Percentiles rank a stretch among this genome's conserved stretches.
These are phyloP conservation scores for Neonectria hederae DNA, from an alignment of 2,329 filamentous ascomycete genomes.

Conservation along the genomic window DNA sequence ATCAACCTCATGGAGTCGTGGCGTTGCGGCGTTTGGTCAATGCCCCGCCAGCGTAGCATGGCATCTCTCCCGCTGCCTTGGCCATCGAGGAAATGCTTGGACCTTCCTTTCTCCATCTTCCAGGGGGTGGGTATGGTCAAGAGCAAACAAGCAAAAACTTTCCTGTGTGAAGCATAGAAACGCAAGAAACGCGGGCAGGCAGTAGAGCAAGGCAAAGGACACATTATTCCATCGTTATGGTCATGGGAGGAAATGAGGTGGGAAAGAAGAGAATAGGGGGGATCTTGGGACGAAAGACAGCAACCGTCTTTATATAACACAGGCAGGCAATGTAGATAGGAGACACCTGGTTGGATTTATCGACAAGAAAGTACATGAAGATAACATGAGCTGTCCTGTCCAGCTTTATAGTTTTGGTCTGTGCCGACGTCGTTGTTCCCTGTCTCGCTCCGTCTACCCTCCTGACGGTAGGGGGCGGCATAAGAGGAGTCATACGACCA, in stretches of 20 bases:
- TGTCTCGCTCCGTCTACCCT: conserved; percentile 26
- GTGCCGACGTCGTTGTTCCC: conserved; percentile 17
- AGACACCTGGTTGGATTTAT: conserved; percentile 36
- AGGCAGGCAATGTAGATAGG: conserved; percentile 40
- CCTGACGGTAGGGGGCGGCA: conserved; percentile 24
- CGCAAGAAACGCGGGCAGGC: conserved; percentile 23
- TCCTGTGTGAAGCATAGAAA: conserved; percentile 28
- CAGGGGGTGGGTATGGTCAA: conserved; percentile 26
- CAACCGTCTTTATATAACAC: conserved; percentile 25
- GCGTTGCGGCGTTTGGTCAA: conserved; percentile 28
- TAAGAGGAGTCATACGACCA: conserved; percentile 38
- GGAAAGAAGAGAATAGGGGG: conserved; percentile 34
- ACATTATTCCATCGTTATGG: conserved; percentile 32
- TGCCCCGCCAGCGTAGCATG: conserved; percentile 24
- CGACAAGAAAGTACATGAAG: conserved; percentile 35
- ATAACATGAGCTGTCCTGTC: conserved; percentile 39
- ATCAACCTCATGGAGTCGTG: conserved; percentile 23
- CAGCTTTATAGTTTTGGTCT: conserved; percentile 42
- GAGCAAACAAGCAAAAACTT: conserved; percentile 30
- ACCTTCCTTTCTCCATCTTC: conserved; percentile 13
- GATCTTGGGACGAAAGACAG: conserved; percentile 26
- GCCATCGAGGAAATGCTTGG: conserved; percentile 17
- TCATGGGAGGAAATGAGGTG: conserved; percentile 18
- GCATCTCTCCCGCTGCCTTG: conserved; percentile 15
- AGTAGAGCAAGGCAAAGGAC: conserved; percentile 32